Percentiles rank a stretch among this genome's conserved stretches.
Conservation (phyloP, 768 basidiomycete species). For the Phanerochaete carnosa region DNA sequence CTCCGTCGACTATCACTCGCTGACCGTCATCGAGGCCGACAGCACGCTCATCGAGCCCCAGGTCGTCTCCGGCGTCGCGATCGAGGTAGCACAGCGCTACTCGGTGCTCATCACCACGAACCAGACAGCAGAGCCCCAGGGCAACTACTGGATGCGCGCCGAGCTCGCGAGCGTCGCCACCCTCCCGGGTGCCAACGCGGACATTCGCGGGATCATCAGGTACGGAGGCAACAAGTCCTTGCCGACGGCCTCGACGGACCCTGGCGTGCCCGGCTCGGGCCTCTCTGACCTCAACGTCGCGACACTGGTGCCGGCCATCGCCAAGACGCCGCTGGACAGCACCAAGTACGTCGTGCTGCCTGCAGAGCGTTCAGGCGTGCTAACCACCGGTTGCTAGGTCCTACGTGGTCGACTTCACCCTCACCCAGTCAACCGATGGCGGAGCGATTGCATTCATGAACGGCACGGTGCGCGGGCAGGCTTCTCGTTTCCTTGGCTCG, state of each 20-base stretch:
- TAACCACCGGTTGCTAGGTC: constrained; percentile 14
- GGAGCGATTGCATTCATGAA: constrained; percentile 29
- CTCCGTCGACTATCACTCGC: constrained; percentile 42
- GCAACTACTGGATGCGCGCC: constrained; percentile 38
- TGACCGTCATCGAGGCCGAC: constrained; percentile 47
- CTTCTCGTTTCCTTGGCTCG: not conserved
- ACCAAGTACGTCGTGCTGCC: too few relatives aligned
- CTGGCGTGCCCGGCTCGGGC: not conserved
- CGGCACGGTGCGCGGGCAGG: constrained; percentile 17
- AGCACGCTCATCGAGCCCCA: constrained; percentile 40
- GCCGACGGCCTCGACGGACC: not conserved
- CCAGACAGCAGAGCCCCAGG: constrained; percentile 31
- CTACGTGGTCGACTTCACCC: not conserved
- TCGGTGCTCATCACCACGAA: constrained; percentile 44
- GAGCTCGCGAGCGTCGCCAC: constrained; percentile 21
- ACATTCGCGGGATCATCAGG: constrained; percentile 1
- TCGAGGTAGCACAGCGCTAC: constrained; percentile 49
- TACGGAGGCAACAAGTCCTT: not conserved
- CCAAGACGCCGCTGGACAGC: constrained; percentile 1
- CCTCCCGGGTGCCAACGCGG: not conserved
- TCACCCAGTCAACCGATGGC: constrained; percentile 10
- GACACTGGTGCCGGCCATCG: constrained; percentile 5
- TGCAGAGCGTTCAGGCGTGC: constrained; percentile 17
- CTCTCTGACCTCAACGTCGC: constrained; percentile 4
- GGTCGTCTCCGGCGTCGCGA: constrained; percentile 34